Conservation (phyloP, 208 protist species). For the Leishmania tarentolae region DNA sequence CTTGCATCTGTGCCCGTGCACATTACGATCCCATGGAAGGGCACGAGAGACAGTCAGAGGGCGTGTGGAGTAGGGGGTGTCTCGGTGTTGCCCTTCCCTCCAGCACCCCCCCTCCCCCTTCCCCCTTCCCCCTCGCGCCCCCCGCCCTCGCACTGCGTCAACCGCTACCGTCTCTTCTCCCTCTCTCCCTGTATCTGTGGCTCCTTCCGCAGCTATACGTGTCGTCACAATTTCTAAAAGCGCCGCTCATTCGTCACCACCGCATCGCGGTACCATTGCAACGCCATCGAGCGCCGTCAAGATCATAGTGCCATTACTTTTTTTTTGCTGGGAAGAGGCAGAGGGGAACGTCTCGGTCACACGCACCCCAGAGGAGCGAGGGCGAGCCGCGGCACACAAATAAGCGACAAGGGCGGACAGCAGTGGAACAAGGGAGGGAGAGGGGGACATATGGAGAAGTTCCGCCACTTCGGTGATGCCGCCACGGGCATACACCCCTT, state of each 20-base stretch:
- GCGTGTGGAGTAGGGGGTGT: not conserved
- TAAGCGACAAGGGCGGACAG: not conserved
- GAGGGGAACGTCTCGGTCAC: not conserved
- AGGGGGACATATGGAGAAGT: slow-evolving; percentile 71
- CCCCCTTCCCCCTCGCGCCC: not conserved
- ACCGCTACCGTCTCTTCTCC: not conserved
- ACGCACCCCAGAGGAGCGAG: not conserved
- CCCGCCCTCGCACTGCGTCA: not conserved
- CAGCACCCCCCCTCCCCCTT: not conserved
- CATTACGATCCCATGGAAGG: not conserved
- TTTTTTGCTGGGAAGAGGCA: not conserved
- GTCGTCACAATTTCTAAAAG: not conserved
- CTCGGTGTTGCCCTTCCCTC: not conserved
- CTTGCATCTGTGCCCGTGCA: not conserved
- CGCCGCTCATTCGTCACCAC: not conserved
- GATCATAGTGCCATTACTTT: not conserved
- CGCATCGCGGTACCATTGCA: too few species aligned
- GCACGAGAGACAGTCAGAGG: not conserved
- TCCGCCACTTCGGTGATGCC: slow-evolving; percentile 72
- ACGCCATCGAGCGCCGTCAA: not conserved
- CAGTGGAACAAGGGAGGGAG: not conserved
- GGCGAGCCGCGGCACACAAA: not conserved
- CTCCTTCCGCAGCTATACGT: not conserved
- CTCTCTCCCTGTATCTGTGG: not conserved
- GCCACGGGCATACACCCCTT: slow-evolving; percentile 86